phyloP scores from a whole-genome alignment of 768 basidiomycete species.

The Thelephora aurantiotincta region DNA sequence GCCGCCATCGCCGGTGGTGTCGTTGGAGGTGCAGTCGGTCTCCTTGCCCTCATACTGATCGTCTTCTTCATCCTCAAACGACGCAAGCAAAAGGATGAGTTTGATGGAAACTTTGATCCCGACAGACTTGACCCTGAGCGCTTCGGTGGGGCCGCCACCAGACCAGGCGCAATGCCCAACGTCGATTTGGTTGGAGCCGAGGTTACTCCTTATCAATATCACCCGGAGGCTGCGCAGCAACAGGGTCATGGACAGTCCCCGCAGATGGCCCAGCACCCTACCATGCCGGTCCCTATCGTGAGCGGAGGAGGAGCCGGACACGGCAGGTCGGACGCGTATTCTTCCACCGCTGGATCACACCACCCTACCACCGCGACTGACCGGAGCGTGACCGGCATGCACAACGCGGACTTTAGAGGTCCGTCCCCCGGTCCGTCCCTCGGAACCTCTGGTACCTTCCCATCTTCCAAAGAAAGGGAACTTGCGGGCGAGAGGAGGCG shows the following conservation, averaged over 20 bases:
- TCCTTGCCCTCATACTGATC: constrained; percentile 2
- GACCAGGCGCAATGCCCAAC: neutral
- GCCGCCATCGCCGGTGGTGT: constrained; percentile 10
- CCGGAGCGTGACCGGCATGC: neutral
- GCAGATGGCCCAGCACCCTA: neutral
- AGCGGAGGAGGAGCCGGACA: neutral
- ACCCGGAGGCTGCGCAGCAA: neutral
- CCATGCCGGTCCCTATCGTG: neutral
- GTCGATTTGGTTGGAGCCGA: neutral
- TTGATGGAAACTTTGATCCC: constrained; percentile 30
- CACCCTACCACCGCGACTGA: neutral
- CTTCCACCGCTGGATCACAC: neutral
- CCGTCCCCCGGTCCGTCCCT: neutral
- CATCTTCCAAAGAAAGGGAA: neutral
- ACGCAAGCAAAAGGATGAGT: constrained; percentile 18
- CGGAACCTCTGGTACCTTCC: neutral
- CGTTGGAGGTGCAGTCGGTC: constrained; percentile 5
- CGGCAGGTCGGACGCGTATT: neutral
- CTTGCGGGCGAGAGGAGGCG: neutral
- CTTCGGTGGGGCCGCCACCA: neutral
- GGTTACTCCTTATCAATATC: neutral
- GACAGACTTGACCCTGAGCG: constrained; percentile 16
- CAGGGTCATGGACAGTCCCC: neutral
- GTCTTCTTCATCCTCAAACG: constrained; percentile 8
- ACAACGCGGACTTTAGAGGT: neutral